Evolutionary conservation across 1,284 basidiomycete genomes (phyloP), one percentile per base, ranked within the genome.

Genomic region (Irpex sp.): DNA sequence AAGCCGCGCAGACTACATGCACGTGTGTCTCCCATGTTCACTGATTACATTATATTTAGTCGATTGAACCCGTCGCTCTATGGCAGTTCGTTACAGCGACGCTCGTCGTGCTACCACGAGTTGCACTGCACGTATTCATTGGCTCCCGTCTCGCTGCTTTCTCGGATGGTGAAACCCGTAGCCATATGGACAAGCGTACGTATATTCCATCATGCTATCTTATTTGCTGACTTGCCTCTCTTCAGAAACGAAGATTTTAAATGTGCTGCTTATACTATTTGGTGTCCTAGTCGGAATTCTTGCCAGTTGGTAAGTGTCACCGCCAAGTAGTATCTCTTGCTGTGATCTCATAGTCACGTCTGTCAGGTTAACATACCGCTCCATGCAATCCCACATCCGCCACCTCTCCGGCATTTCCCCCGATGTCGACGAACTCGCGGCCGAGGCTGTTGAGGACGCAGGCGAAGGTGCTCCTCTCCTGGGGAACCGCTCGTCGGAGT

Each of bases 61-160:
- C 88, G 19, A 90, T 94, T 62, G 80, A 87, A 68, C 77, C 89
- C 4, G 91, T 94, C 7, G 78, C 84, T 1, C 70, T 93, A 1
- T 85, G 83, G 79, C 90, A 94, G 75, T 94, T 94, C 72, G 76
- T 86, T 53, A 69, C 87, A 13, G 93, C 93, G 2, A 94, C 89
- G 5, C 74, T 81, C 53, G 88, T 86, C 68, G 79, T 87, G 43
- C 84, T 87, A 56, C 92, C 92, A 15, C 92, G 89, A 70, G 75
- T 90, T 5, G 74, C 89, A 39, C 77, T 94, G 21, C 84, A 90
- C 62, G 85, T 89, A 26, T 93, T 93, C 72, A 85, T 93, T 61
- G 93, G 92, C 1, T 89, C 89, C 0, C 84, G 86, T 21, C 83
- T 93, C 54, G 90, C 89, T 50, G 79, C 80, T 26, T 77, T 94